These are phyloP conservation scores for Daldinia grandis DNA, from an alignment of 495 filamentous ascomycete species.

Conservation along the genomic window DNA sequence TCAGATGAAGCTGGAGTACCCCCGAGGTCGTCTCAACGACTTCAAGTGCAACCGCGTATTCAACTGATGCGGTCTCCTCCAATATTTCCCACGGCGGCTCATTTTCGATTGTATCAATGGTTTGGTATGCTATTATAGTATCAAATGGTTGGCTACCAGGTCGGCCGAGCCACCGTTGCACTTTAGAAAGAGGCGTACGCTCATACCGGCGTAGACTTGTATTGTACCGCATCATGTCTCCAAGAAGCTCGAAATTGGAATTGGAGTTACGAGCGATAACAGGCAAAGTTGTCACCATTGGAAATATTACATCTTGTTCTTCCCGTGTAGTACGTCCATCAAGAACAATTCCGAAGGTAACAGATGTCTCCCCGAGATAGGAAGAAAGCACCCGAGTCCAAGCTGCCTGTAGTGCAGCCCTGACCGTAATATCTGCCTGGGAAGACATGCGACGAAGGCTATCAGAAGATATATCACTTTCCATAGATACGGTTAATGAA, in stretches of 20 bases:
- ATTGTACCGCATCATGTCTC: slow-evolving; percentile 68
- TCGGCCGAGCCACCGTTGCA: slow-evolving; percentile 71
- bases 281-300: slow-evolving; percentile 78
- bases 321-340: slow-evolving; percentile 70
- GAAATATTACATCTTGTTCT: slow-evolving; percentile 67
- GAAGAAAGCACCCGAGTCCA: slow-evolving; percentile 75
- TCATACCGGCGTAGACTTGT: slow-evolving; percentile 69
- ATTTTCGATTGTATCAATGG: slow-evolving; percentile 6
- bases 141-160: slow-evolving; percentile 73
- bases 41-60: slow-evolving; percentile 78
- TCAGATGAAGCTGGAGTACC: slow-evolving; percentile 65
- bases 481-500: slow-evolving; percentile 52
- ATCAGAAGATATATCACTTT: slow-evolving; percentile 47
- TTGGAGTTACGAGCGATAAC: slow-evolving; percentile 59
- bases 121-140: slow-evolving; percentile 79
- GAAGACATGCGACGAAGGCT: slow-evolving; percentile 63
- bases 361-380: slow-evolving; percentile 72
- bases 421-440: slow-evolving; percentile 67
- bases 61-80: slow-evolving; percentile 51
- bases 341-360: slow-evolving; percentile 77
- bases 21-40: slow-evolving; percentile 61
- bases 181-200: slow-evolving; percentile 69
- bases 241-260: slow-evolving; percentile 63
- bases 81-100: slow-evolving; percentile 41
- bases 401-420: slow-evolving; percentile 74